A percentile compares a stretch with the other conserved stretches of the same genome.
phyloP scores from a whole-genome alignment of 1,139 yeast genomes.

The Geotrichum reessii region DNA sequence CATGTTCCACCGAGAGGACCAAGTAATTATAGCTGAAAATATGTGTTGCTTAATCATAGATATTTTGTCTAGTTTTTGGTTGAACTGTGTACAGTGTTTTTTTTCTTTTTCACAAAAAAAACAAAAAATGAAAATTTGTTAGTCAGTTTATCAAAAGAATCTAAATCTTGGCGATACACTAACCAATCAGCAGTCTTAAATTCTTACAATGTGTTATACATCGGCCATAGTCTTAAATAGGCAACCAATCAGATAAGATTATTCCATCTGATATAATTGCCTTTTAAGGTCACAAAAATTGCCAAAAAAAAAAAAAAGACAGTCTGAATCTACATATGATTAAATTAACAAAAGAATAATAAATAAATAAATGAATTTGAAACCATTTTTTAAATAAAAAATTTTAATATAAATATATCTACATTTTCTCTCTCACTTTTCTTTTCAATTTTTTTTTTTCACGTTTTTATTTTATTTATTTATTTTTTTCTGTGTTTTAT shows the following conservation, averaged over 20 bases:
- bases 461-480: neutral
- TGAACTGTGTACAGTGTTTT: neutral
- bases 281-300: neutral
- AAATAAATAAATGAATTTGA: neutral
- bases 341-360: neutral
- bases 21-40: neutral
- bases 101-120: neutral
- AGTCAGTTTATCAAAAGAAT: neutral
- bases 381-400: neutral
- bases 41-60: neutral
- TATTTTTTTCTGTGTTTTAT: neutral
- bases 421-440: neutral
- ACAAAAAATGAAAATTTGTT: neutral
- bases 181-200: neutral
- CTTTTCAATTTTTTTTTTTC: neutral
- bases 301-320: neutral
- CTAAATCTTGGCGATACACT: neutral
- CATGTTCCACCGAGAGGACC: neutral
- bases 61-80: neutral
- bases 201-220: neutral
- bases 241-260: constrained; percentile 1
- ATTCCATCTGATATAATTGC: neutral
- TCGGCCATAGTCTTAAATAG: neutral
- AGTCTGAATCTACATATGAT: neutral
- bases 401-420: neutral